Percentiles rank a stretch among this genome's conserved stretches.
Evolutionary conservation across 2,329 filamentous ascomycete genomes (phyloP).

Genomic region (Phyllosticta citrichinensis): DNA sequence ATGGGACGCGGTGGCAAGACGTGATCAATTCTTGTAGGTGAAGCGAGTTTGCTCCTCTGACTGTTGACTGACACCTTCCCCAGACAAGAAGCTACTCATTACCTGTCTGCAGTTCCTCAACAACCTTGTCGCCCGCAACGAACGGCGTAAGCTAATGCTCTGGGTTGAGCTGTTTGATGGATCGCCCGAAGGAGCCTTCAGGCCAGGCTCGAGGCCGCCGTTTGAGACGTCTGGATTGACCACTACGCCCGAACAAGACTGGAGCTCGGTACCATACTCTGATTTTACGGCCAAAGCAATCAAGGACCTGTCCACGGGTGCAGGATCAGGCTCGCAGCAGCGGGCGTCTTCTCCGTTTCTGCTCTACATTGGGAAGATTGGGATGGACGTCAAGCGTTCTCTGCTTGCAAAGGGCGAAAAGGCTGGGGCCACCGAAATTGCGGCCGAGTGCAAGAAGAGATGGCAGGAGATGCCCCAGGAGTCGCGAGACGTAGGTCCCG

Average conservation of each 20-base stretch:
- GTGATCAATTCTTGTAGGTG: slow-evolving; percentile 47
- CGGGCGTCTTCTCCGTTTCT: slow-evolving; percentile 31
- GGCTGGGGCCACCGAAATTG: slow-evolving; percentile 30
- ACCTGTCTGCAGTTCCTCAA: slow-evolving; percentile 57
- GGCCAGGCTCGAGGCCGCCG: slow-evolving; percentile 22
- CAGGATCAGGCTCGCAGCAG: slow-evolving; percentile 15
- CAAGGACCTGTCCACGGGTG: slow-evolving; percentile 8
- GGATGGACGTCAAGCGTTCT: slow-evolving; percentile 28
- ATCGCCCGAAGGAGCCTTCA: slow-evolving; percentile 31
- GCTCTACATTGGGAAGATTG: slow-evolving; percentile 30
- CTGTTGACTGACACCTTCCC: slow-evolving; percentile 9
- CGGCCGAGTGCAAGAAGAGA: slow-evolving; percentile 28
- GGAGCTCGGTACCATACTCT: neutral
- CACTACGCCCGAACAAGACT: neutral
- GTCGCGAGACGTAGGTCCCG: slow-evolving; percentile 18
- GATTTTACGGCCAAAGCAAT: neutral
- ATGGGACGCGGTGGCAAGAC: slow-evolving; percentile 56
- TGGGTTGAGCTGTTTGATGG: slow-evolving; percentile 57
- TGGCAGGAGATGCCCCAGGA: slow-evolving; percentile 31
- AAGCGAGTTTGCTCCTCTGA: neutral
- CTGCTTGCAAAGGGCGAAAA: slow-evolving; percentile 26
- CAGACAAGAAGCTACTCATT: slow-evolving; percentile 53
- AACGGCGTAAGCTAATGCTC: slow-evolving; percentile 53
- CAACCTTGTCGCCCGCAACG: slow-evolving; percentile 56
- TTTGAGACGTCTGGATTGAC: slow-evolving; percentile 12